A percentile compares a stretch with the other conserved stretches of the same genome.
Evolutionary conservation across 345 rosid species (phyloP).

Genomic region (Barbarea vulgaris): DNA sequence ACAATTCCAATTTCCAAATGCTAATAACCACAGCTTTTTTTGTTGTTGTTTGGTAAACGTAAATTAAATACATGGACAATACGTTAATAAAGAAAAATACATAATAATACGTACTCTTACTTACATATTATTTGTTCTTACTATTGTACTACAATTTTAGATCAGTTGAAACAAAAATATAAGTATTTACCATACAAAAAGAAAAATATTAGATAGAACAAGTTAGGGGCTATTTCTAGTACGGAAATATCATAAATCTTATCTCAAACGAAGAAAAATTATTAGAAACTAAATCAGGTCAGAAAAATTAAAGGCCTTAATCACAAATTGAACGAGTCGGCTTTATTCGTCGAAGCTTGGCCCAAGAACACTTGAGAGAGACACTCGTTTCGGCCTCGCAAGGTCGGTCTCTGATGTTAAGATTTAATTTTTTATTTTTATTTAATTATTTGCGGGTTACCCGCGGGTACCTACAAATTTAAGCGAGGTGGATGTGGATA

Average conservation of each 20-base stretch:
- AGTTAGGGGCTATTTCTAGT: neutral
- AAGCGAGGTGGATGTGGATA: too few species aligned
- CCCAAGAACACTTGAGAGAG: neutral
- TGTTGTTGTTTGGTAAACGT: neutral
- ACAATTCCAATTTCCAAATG: conserved; percentile 17
- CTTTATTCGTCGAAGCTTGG: neutral
- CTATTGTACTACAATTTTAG: neutral
- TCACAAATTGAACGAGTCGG: too few species aligned
- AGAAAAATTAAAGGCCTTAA: too few species aligned
- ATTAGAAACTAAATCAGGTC: neutral
- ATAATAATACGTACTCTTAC: neutral
- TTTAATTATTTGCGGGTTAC: too few species aligned
- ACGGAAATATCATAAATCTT: neutral
- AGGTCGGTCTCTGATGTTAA: neutral
- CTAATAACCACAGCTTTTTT: neutral
- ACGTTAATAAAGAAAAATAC: neutral
- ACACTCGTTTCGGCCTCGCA: neutral
- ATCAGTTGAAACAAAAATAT: neutral
- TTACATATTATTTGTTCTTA: neutral
- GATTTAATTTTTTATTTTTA: too few species aligned
- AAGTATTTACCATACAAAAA: neutral
- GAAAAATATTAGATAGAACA: neutral
- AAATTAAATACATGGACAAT: neutral
- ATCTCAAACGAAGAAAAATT: neutral
- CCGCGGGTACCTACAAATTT: too few species aligned